Base-by-base conservation (phyloP, 371 early-diverging fungal species). In the Mucor saturninus region DNA sequence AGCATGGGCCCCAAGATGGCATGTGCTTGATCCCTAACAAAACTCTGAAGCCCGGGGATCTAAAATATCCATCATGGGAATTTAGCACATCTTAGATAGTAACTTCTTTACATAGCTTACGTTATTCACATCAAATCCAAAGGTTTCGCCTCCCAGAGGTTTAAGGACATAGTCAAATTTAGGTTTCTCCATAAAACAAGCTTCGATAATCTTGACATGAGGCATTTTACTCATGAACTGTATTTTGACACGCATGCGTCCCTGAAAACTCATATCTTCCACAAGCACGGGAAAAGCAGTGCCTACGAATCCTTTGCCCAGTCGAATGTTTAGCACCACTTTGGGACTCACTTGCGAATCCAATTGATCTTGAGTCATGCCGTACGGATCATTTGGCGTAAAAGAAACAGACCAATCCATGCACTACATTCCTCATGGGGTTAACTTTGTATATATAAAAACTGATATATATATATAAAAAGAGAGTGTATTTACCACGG, bases 361-460 rank as follows among this genome's bases (percentile, higher is more conserved):
- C 39, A 86, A 68, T 68, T 91, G 81, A 51, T 73, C 72, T 7
- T 76, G 73, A 28, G 90, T 85, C 75, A 92, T 79, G 45, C 91
- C 92, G 35, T 70, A 65, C 30, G 77, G 71, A 65, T 95, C 93
- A 56, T 91, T 87, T 7, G 98, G 96, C n/a, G 81, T 87, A 67
- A 96, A 95, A 9, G 90, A 87, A n/a, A 93, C 85, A 32, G 88
- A 86, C 94, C 92, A 93, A 75, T 97, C 99, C 98, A 99, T 92
- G 60, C 87, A 69, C 89, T 91, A 21, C 21, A 21, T 21, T 21
- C 21, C 21, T 21, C 21, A 21, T 21, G 21, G 21, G 21, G 21
- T 21, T 21, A 21, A 21, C 21, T 21, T 21, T 21, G 21, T 21
- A 21, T 21, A 21, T 21, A 21, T 21, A 21, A 21, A 21, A 21